A percentile compares a stretch with the other conserved stretches of the same genome.
Conservation (phyloP, 2,329 filamentous ascomycete genomes). For the Sporothrix humicola region DNA sequence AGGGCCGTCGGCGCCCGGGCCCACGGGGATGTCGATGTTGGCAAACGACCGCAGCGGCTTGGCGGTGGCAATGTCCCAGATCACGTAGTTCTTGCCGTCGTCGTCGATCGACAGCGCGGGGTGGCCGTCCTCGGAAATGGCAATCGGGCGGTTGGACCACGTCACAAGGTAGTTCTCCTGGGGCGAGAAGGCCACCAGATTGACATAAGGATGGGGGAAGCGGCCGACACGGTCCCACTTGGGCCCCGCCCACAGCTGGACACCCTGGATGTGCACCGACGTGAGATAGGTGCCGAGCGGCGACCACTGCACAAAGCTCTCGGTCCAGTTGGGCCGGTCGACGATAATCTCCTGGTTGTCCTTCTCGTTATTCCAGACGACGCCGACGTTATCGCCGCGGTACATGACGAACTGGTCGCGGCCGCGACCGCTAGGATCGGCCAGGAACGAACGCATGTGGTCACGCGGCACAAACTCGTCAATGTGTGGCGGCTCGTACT, state of each 20-base stretch:
- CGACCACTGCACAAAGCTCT: conserved; percentile 98
- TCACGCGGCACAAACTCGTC: conserved; percentile 90
- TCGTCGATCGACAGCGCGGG: conserved; percentile 86
- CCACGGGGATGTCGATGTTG: conserved; percentile 77
- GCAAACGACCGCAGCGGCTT: conserved; percentile 92
- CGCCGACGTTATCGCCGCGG: conserved; percentile 86
- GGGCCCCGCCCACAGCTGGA: conserved; percentile 93
- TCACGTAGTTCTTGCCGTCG: conserved; percentile 98
- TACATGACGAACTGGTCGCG: conserved; percentile 97
- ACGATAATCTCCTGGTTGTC: conserved; percentile 86
- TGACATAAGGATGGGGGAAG: conserved; percentile 94
- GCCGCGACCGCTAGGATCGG: conserved; percentile 76
- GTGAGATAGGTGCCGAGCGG: conserved; percentile 92
- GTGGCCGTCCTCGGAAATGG: conserved; percentile 86
- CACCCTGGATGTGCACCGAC: conserved; percentile 93
- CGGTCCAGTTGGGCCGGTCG: conserved; percentile 95
- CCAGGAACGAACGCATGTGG: conserved; percentile 91
- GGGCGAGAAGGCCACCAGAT: conserved; percentile 95
- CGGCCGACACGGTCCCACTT: conserved; percentile 90
- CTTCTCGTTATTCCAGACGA: conserved; percentile 98
- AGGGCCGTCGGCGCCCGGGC: conserved; percentile 54
- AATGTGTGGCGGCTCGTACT: conserved; percentile 81
- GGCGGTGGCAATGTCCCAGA: conserved; percentile 93
- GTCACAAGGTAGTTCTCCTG: conserved; percentile 91
- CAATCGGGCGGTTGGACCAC: conserved; percentile 93